Base-by-base conservation (phyloP, 2,329 filamentous ascomycete species). In the Trichoderma lentiforme region DNA sequence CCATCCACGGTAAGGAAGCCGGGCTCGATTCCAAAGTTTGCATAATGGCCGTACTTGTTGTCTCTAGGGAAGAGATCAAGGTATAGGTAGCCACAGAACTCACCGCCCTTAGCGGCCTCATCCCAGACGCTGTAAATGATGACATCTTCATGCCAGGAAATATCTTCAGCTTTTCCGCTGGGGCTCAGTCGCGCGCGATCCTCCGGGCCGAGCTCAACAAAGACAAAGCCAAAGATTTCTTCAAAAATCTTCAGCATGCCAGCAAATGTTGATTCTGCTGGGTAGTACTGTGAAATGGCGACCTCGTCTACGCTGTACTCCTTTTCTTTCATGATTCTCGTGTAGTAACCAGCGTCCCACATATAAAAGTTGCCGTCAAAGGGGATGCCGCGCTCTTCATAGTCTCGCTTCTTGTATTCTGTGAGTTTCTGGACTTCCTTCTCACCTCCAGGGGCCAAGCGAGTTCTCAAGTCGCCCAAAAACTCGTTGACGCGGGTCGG, bases 161-260 rank as follows among this genome's bases (percentile, higher is more conserved):
- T 92, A 74, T 94, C 92, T 70, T 89, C 87, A 11, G 88, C 89
- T 79, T 91, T 91, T 71, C 89, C 89, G 2, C 89, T 91, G 11
- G 90, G 87, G 65, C 91, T 92, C 73, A 93, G 81, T 51, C 85
- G 84, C 64, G 88, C 86, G 43, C 91, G 86, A 74, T 93, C 92
- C 73, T 91, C 88, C 4, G 87, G 85, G 62, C 86, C 87, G 28
- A 96, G 84, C 82, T 95, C 88, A 18, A 95, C 88, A 77, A 96
- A 96, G 6, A 89, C 88, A 43, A 97, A 85, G 18, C 93, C 93
- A 75, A 97, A 94, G 6, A 96, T 86, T 79, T 93, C 87, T 81
- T 96, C 92, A 74, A 96, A 96, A 77, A 95, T 95, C 76, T 90
- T 87, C 62, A 96, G 85, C 93, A 97, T 95, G 71, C 90, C 91